Evolutionary conservation across 805 yeast genomes (phyloP), one percentile per base, ranked within the genome.

Genomic region (Nakazawaea wyomingensis): DNA sequence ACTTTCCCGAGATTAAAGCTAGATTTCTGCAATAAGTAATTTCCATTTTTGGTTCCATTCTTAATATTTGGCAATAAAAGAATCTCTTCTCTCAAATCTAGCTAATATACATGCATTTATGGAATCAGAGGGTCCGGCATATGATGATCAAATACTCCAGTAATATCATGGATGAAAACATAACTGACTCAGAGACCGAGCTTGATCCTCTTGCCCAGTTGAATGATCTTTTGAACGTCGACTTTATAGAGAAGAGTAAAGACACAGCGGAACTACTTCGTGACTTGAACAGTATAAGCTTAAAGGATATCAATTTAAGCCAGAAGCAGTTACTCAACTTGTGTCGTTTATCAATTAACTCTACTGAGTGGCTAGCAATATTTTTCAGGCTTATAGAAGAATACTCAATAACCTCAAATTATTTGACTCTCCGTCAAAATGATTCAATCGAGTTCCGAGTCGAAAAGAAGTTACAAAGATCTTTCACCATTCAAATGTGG

Each of bases 241-340:
- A 16, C 5, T 9, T 14, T 5, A 30, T 10, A 13, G 35, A 31
- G 21, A 6, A 5, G 14, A 13, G 28, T n/a, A 29, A 30, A 11
- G 41, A 38, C 14, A 29, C 34, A 13, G 6, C n/a, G 5, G 35
- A 39, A 85, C n/a, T 34, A 13, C 5, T 41, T 13, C 32, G 34
- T 4, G 13, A 13, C 14, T 34, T 32, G 29, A 31, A 20, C 19
- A 11, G 20, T 11, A 19, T 85, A 17, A 91, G 86, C 4, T 69
- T 90, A 62, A 83, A 80, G 53, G 68, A 80, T 45, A 74, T 91
- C 52, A 72, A 68, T 46, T 56, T 91, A 20, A 63, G 72, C n/a
- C 46, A 37, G 31, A 14, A 34, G 10, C 37, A 43, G 22, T 24
- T 43, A 4, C 16, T 34, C 4, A 39, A 34, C 7, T 17, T 43